Conservation (phyloP, 202 grass and related monocot species). For the Digitaria exilis region DNA sequence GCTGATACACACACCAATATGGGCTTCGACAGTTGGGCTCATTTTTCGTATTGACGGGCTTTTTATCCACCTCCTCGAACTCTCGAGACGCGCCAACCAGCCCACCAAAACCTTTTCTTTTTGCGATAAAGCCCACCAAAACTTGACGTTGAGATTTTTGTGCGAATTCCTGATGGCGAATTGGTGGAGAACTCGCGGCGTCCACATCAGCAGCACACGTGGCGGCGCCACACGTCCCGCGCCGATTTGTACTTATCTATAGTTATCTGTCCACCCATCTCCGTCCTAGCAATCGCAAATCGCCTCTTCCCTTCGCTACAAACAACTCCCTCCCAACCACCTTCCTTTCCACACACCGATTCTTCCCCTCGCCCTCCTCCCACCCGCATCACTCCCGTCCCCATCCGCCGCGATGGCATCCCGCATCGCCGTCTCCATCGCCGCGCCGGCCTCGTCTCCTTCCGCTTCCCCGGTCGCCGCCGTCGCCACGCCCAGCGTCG, state of each 20-base stretch:
- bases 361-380: neutral
- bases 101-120: constrained; percentile 8
- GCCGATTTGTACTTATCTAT: constrained; percentile 10
- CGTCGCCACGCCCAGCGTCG: neutral
- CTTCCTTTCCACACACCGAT: neutral
- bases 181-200: neutral
- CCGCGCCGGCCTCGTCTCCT: constrained; percentile 12
- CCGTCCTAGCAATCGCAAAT: neutral
- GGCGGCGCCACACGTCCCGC: neutral
- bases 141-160: neutral
- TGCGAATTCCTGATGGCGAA: neutral
- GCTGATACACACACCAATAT: neutral
- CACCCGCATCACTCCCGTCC: neutral
- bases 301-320: neutral
- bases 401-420: constrained; percentile 25
- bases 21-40: neutral
- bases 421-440: constrained; percentile 7
- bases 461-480: neutral
- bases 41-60: neutral
- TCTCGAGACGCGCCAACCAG: no score
- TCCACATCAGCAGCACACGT: constrained; percentile 12
- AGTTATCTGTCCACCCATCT: constrained; percentile 23
- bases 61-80: neutral
- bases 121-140: constrained; percentile 1
- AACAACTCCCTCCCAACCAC: neutral